These are phyloP conservation scores for Tolypocladium ophioglossoides DNA, from an alignment of 2,329 filamentous ascomycete species.

Conservation along the genomic window DNA sequence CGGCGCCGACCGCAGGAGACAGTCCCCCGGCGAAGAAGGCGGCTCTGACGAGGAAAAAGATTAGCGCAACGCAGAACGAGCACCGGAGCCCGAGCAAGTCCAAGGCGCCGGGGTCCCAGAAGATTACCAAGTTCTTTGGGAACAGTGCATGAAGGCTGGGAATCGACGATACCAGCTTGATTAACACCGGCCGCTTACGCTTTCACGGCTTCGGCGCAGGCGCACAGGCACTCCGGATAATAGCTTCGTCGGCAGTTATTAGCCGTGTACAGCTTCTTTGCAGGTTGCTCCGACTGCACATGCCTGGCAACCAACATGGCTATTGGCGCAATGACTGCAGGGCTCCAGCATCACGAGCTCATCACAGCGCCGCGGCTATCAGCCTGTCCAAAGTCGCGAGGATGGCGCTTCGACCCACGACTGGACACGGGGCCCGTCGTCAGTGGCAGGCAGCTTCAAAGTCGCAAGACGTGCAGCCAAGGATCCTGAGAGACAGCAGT, in stretches of 20 bases:
- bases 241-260: neutral
- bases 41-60: constrained; percentile 16
- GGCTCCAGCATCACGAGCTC: too few relatives aligned
- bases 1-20: constrained; percentile 5
- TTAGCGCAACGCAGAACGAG: constrained; percentile 31
- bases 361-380: too few relatives aligned
- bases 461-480: too few relatives aligned
- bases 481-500: too few relatives aligned
- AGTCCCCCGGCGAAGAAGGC: constrained; percentile 15
- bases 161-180: neutral
- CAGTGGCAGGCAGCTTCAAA: too few relatives aligned
- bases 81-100: constrained; percentile 52
- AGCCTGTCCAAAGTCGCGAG: too few relatives aligned
- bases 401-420: too few relatives aligned
- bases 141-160: constrained; percentile 32
- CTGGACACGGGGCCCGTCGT: too few relatives aligned
- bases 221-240: neutral
- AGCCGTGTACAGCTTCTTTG: neutral
- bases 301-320: too few relatives aligned
- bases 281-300: too few relatives aligned
- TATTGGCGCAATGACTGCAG: too few relatives aligned
- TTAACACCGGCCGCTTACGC: neutral
- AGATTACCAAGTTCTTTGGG: constrained; percentile 82
- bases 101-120: constrained; percentile 39
- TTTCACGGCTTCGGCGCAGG: neutral